Evolutionary conservation across 495 filamentous ascomycete genomes (phyloP).

Genomic region (Copromyces sp.): DNA sequence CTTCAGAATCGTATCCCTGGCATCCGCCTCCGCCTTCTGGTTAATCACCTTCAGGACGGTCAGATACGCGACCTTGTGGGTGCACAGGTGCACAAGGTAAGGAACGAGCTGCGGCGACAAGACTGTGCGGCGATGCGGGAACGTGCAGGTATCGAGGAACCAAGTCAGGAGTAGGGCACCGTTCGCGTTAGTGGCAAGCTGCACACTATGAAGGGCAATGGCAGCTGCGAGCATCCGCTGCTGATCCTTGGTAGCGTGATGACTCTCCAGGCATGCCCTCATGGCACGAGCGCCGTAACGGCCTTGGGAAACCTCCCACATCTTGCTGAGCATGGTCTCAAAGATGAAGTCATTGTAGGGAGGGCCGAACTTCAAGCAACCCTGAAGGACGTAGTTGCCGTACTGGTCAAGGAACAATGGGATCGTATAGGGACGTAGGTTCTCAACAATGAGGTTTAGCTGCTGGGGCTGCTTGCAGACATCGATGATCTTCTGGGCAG

Average conservation of each 20-base stretch:
- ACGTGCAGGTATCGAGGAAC: conserved; percentile 97
- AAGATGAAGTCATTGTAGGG: conserved; percentile 96
- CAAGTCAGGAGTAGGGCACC: conserved; percentile 90
- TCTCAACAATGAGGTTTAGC: conserved; percentile 74
- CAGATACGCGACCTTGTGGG: conserved; percentile 96
- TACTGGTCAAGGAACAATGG: conserved; percentile 94
- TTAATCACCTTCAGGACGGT: conserved; percentile 98
- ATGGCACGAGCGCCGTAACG: conserved; percentile 91
- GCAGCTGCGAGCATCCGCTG: conserved; percentile 90
- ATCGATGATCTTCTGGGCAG: conserved; percentile 98
- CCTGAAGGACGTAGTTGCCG: conserved; percentile 95
- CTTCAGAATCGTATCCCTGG: conserved; percentile 82
- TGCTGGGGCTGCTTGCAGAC: conserved; percentile 77
- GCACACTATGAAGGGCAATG: conserved; percentile 91
- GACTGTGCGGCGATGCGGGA: conserved; percentile 83
- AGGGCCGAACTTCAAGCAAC: conserved; percentile 79
- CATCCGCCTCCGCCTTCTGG: conserved; percentile 88
- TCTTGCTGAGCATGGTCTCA: conserved; percentile 86
- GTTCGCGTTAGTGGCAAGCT: conserved; percentile 92
- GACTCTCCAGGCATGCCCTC: conserved; percentile 94
- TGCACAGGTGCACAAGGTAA: conserved; percentile 93
- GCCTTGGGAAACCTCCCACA: conserved; percentile 92
- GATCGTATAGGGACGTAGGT: conserved; percentile 73
- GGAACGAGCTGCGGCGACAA: conserved; percentile 88
- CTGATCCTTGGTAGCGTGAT: conserved; percentile 89